Evolutionary conservation across 306 rosid genomes (phyloP), one percentile per base, ranked within the genome.

Genomic region (Geum urbanum): DNA sequence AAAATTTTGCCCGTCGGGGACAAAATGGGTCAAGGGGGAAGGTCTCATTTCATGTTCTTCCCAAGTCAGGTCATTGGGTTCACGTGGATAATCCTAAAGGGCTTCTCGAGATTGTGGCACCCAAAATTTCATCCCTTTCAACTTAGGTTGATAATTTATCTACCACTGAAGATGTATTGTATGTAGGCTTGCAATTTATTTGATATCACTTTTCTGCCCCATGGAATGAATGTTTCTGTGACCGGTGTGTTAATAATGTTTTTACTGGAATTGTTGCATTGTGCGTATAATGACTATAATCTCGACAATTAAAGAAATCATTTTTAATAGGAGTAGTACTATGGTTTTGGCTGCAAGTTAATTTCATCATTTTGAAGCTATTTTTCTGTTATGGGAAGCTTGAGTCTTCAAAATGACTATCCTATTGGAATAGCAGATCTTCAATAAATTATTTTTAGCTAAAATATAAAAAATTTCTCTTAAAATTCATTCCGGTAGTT

Each of bases 61-160:
- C 99, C 49, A 74, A 84, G 57, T 84, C 96, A 13, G 96, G 97
- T 41, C 99, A 94, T 52, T 94, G 99, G 99, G 96, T 94, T 88
- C 96, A 94, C 74, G 91, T 81, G 76, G 97, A 91, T 81, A 91
- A 88, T 70, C 96, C 98, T 22, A 85, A 83, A 72, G 96, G 98
- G 70, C 95, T 91, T 78, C 85, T 94, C 43, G 88, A 87, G 73
- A 85, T 88, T 67, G 75, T 94, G 76, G 89, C 86, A 71, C 84
- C 97, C 65, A 88, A 77, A 79, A 70, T 94, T 57, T 81, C 82
- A 71, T 78, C 97, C 70, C 81, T 88, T 57, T 74, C 80, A 63
- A 72, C 58, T 50, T 48, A 54, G 75, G 58, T 68, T 59, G 11
- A 1, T 44, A 40, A 70, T 68, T 43, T 50, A 39, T 71, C 43